Base-by-base conservation (phyloP, 2,329 filamentous ascomycete species). In the Ophiocordyceps camponoti-rufipedis region DNA sequence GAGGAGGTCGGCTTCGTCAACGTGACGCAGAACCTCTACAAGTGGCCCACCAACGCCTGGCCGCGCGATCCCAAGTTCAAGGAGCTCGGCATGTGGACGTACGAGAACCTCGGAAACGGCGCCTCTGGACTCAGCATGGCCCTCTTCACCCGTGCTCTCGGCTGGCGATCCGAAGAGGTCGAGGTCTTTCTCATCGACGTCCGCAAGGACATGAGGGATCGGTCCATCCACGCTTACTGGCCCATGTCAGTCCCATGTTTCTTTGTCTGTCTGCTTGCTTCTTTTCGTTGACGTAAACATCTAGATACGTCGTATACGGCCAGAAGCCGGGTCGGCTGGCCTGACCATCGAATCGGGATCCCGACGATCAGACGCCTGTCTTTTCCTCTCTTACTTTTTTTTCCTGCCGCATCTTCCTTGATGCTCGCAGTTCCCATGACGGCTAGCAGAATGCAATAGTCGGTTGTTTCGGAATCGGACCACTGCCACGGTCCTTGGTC, bases 1-100 rank as follows among this genome's bases (percentile, higher is more conserved):
- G 56, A 59, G 3, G 67, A 69, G 12, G 71, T 67, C 0, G 75
- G 75, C 1, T 78, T 78, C 49, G 58, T 63, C 41, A 65, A 75
- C 45, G 66, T 78, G 0, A 57, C 57, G 0, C 67, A 74, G 52
- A 57, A 63, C 2, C 52, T 68, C 6, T 69, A 62, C 51, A 70
- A 67, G 54, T 67, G 71, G 58, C 72, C 72, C 0, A 62, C 62
- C 32, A 71, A 69, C 50, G 54, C 61, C 11, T 77, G 73, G 72
- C 67, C 71, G 0, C 67, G 65, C 41, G 67, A 73, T 39, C 60
- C 62, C 6, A 64, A 66, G 28, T 62, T 69, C 44, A 77, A 75
- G 53, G 65, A 74, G 44, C 53, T 74, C 1, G 72, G 71, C 0
- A 54, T 53, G 13, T 63, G 57, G 55, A 57, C 52, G 14, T 56